Base-by-base conservation (phyloP, 2,329 filamentous ascomycete genomes). In the Claviceps cyperi region DNA sequence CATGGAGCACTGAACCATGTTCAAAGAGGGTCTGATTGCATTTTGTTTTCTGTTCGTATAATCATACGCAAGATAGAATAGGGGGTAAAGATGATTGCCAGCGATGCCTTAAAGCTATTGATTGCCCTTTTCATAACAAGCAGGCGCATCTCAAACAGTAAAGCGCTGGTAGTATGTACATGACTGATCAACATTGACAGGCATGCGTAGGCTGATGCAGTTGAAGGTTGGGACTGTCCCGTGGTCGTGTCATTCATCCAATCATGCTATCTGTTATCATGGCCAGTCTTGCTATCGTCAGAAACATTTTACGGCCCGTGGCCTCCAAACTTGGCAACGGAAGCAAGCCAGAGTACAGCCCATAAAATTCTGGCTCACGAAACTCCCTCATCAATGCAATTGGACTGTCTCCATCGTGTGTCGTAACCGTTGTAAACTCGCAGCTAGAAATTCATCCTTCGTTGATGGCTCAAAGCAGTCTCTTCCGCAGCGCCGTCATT, bases 41-140 rank as follows among this genome's bases (percentile, higher is more conserved):
- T 41, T 43, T 9, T 43, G 8, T 9, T 35, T 45, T 40, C 32
- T 60, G 58, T 56, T 57, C 57, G 53, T 57, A 52, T 59, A 58
- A 58, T 61, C 57, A 54, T 59, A 60, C 57, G 57, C 56, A 59
- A 61, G 57, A 65, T 66, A 65, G 64, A 66, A 53, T 50, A 57
- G 51, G 57, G 52, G 57, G 22, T 41, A 22, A 45, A 48, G 44
- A 47, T 19, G 43, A 46, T 46, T 46, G 44, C 37, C 44, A 45
- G 47, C 47, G 47, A 46, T 50, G 43, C 44, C 38, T 50, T 47
- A n/a, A n/a, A 28, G 38, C 13, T 15, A 48, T 24, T 36, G 35
- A 48, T 24, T 36, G 35, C 40, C 28, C 22, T 45, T 48, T 45
- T 46, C 37, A 21, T 15, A 11, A 17, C 21, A 22, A 19, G n/a